Evolutionary conservation across 495 filamentous ascomycete species (phyloP), one percentile per base, ranked within the genome.

Genomic region (Aspergillus kassunensis): DNA sequence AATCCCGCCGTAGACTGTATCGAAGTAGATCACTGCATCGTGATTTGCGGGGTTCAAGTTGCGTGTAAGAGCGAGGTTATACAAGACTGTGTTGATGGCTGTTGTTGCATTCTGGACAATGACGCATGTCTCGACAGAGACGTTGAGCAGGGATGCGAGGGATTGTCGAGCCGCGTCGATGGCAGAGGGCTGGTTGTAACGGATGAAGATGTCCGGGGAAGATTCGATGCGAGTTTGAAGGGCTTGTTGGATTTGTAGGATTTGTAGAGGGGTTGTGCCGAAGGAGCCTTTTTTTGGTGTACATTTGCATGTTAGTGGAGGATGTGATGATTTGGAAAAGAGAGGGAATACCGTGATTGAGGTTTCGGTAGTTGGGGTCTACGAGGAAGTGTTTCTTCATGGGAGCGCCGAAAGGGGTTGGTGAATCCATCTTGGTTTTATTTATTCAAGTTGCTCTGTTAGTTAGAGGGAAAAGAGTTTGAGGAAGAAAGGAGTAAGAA

Each of bases 51-150:
- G 39, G 76, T 0, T 74, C 64, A n/a, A n/a, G n/a, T n/a, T n/a
- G n/a, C n/a, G n/a, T 49, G 77, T 62, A 57, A 75, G 90, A 3
- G 64, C 60, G 10, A 96, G 63, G 61, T 87, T 90, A 46, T 83
- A 82, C 15, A 96, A 75, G 4, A 96, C 81, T 5, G 86, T 90
- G 68, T 89, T 89, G 44, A 95, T 72, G 39, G 86, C 91, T 0
- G 81, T 84, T 0, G 89, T 91, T 39, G 89, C 86, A 67, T 97
- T 96, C 34, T 81, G 77, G 10, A 95, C 86, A 46, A 91, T 83
- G 3, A 95, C 90, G 39, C 85, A 70, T 16, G 85, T 85, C 1
- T 81, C 71, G 23, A 69, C 57, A 2, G 82, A 82, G 1, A 78
- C 82, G 49, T 84, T 69, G 40, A 97, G 72, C 15, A 88, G 54